These are phyloP conservation scores for Petunia hybrid DNA, from an alignment of 305 asterid species.

Conservation along the genomic window DNA sequence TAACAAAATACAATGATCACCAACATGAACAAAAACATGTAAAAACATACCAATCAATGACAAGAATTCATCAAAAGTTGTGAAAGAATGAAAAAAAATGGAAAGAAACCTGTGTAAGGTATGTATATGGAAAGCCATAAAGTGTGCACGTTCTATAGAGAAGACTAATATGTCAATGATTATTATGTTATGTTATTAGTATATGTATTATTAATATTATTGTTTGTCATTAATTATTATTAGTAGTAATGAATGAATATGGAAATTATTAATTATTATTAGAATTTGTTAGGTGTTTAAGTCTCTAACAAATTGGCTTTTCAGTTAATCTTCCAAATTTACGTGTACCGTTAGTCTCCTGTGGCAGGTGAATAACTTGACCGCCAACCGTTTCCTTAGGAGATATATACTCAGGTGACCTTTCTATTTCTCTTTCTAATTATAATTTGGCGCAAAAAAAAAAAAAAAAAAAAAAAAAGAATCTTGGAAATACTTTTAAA, in stretches of 20 bases:
- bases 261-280: background rate
- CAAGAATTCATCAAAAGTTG: background rate
- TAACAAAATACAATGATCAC: background rate
- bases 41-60: conserved; percentile 20
- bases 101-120: background rate
- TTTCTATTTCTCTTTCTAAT: background rate
- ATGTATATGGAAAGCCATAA: conserved; percentile 26
- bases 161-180: conserved; percentile 23
- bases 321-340: conserved; percentile 3
- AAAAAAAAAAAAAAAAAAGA: too few relatives aligned
- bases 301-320: background rate
- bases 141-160: conserved; percentile 29
- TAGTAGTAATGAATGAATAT: background rate
- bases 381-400: conserved; percentile 63
- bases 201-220: background rate
- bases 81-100: background rate
- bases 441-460: too few relatives aligned
- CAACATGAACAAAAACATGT: background rate
- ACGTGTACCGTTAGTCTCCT: conserved; percentile 41
- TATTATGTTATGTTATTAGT: background rate
- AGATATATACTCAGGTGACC: conserved; percentile 21
- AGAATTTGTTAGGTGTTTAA: background rate
- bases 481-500: too few relatives aligned
- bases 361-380: conserved; percentile 50
- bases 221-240: conserved; percentile 12